A percentile compares a stretch with the other conserved stretches of the same genome.
Conservation (phyloP, 2,329 filamentous ascomycete genomes). For the Blastomyces parvus region DNA sequence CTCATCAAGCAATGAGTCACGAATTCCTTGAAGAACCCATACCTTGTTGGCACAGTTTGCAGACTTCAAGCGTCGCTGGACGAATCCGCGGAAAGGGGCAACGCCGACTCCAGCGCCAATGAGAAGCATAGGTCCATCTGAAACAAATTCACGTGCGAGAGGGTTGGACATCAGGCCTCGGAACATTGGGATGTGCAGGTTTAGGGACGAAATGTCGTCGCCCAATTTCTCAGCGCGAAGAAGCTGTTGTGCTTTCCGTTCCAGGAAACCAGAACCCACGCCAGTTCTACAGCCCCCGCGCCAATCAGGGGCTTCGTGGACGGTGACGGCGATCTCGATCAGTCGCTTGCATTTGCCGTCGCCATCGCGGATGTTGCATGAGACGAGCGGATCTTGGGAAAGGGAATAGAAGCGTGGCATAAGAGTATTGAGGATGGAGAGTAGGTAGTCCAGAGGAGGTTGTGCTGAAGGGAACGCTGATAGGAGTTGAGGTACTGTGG, state of each 20-base stretch:
- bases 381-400: constrained; percentile 86
- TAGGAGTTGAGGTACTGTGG: constrained; percentile 77
- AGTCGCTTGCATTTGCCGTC: constrained; percentile 65
- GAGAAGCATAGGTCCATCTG: constrained; percentile 92
- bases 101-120: constrained; percentile 96
- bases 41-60: constrained; percentile 97
- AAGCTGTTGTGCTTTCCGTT: constrained; percentile 67
- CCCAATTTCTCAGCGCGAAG: constrained; percentile 58
- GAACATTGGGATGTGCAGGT: constrained; percentile 89
- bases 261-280: constrained; percentile 86
- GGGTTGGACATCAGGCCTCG: constrained; percentile 97
- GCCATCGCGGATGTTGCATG: constrained; percentile 57
- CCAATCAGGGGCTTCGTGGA: constrained; percentile 82
- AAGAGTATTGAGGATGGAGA: constrained; percentile 71
- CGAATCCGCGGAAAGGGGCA: constrained; percentile 94
- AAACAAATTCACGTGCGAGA: constrained; percentile 79
- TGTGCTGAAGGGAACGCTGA: constrained; percentile 85
- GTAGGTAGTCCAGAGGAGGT: constrained; percentile 71
- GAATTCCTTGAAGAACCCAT: constrained; percentile 88
- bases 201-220: constrained; percentile 40
- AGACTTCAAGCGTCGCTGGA: constrained; percentile 84
- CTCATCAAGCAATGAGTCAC: constrained; percentile 91
- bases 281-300: constrained; percentile 62
- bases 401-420: constrained; percentile 99
- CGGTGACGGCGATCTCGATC: constrained; percentile 92